A percentile compares a stretch with the other conserved stretches of the same genome.
Evolutionary conservation across 2,329 filamentous ascomycete species (phyloP).

Genomic region (Cryphonectria nitschkei): DNA sequence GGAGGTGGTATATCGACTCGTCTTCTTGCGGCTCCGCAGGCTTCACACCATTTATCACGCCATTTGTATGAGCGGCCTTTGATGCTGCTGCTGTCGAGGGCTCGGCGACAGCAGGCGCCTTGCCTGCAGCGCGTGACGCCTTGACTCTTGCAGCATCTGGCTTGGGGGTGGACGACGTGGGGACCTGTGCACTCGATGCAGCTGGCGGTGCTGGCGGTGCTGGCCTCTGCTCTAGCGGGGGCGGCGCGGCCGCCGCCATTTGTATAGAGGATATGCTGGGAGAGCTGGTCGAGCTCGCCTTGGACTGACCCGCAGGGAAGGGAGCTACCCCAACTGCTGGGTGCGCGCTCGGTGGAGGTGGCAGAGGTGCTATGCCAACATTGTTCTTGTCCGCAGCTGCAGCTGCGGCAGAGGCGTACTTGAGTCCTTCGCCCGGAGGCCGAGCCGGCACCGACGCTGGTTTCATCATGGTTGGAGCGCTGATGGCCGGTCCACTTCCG

Average conservation of each 20-base stretch:
- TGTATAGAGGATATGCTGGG: slow-evolving; percentile 54
- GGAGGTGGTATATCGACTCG: slow-evolving; percentile 91
- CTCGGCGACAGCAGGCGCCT: slow-evolving; percentile 48
- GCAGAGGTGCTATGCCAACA: slow-evolving; percentile 90
- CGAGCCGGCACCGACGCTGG: slow-evolving; percentile 84
- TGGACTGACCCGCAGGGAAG: slow-evolving; percentile 58
- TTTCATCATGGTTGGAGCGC: slow-evolving; percentile 74
- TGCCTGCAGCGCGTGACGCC: slow-evolving; percentile 47
- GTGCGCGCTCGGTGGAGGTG: slow-evolving; percentile 76
- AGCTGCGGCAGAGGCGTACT: slow-evolving; percentile 95
- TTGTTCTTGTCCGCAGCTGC: slow-evolving; percentile 88
- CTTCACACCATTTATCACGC: slow-evolving; percentile 56
- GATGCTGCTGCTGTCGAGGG: slow-evolving; percentile 47
- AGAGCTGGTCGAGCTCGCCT: slow-evolving; percentile 58
- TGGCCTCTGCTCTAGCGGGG: slow-evolving; percentile 40
- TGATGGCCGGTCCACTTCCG: slow-evolving; percentile 56
- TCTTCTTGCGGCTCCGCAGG: slow-evolving; percentile 55
- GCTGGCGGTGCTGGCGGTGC: slow-evolving; percentile 38
- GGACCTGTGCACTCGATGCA: slow-evolving; percentile 34
- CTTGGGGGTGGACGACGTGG: slow-evolving; percentile 37
- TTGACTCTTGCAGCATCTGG: slow-evolving; percentile 39
- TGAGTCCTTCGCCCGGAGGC: slow-evolving; percentile 85
- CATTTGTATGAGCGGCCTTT: slow-evolving; percentile 57
- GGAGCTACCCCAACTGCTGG: slow-evolving; percentile 42
- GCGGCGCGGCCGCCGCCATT: slow-evolving; percentile 44